phyloP scores from a whole-genome alignment of 345 rosid species.

The Salix suchowensis region DNA sequence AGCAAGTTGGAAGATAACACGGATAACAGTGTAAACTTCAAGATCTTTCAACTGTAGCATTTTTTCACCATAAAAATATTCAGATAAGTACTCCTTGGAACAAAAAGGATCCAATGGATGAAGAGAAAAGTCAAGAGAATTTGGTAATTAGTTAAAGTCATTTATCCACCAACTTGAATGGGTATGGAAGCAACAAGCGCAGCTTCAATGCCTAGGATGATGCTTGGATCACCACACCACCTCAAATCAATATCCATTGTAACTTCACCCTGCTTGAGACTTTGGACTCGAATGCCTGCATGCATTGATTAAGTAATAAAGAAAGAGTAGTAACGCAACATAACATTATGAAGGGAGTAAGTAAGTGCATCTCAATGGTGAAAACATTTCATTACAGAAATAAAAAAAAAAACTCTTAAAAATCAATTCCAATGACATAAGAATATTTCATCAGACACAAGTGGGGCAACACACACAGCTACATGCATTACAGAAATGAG shows the following conservation, averaged over 20 bases:
- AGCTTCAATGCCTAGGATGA: constrained; percentile 84
- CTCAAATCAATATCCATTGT: constrained; percentile 95
- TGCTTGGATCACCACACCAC: constrained; percentile 99
- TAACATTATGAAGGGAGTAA: background rate
- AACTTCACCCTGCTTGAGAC: constrained; percentile 91
- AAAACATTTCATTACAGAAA: background rate
- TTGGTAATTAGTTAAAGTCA: background rate
- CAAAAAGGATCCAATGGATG: background rate
- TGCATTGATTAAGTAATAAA: constrained; percentile 33
- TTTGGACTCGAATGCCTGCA: constrained; percentile 96
- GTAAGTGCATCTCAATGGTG: background rate
- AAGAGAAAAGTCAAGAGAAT: background rate
- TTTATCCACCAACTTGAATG: constrained; percentile 69
- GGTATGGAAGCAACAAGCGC: constrained; percentile 97
- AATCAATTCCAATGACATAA: background rate
- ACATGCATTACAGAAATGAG: background rate
- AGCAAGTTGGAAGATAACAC: constrained; percentile 95
- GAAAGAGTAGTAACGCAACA: background rate
- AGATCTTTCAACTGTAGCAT: constrained; percentile 85
- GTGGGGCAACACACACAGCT: background rate
- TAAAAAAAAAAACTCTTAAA: too few relatives aligned
- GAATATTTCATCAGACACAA: background rate
- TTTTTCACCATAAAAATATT: constrained; percentile 16
- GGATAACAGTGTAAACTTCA: constrained; percentile 87
- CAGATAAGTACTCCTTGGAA: constrained; percentile 1